Base-by-base conservation (phyloP, 441 rosid genomes). In the Omphalea diandra region DNA sequence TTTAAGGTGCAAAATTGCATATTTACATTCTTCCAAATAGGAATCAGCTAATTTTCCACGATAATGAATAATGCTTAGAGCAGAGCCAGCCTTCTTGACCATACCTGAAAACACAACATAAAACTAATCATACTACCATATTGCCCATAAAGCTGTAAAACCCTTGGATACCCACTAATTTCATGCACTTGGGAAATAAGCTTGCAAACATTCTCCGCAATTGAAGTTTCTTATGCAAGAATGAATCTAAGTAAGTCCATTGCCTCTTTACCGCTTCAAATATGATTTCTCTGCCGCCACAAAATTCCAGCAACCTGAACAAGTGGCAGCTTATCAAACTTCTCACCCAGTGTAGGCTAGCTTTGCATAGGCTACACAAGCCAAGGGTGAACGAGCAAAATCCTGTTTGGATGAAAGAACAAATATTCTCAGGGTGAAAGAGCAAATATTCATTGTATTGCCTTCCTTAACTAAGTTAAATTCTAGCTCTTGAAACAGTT, bases 1-100 rank as follows among this genome's bases (percentile, higher is more conserved):
- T 75, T 79, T 90, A 52, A 86, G 79, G 73, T 88, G 92, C 63
- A 83, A 79, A 81, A 95, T 85, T 75, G 98, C 96, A 76, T 86
- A 81, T 78, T 76, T 80, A 47, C 77, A 79, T 80, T 93, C 97
- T 74, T 93, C 86, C 66, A 81, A 53, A 76, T 65, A 82, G 52
- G 80, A 84, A 77, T 81, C 89, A 78, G 70, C 73, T 54, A 80
- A 67, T 85, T 83, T 93, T 56, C 93, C 82, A 31, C 96, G 96
- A 74, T 88, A 97, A 82, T 90, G 96, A 75, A 84, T 76, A 77
- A 90, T 86, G 76, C 86, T 88, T 69, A 88, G 75, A 49, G 81
- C 83, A 63, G 79, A 63, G 20, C 72, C 71, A 73, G 72, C 82
- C 83, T 91, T 90, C 81, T 88, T 93, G 38, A 93, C 94, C 84